Evolutionary conservation across 31 red algal species (phyloP), one percentile per base, ranked within the genome.

Genomic region (Endocladia muricata): DNA sequence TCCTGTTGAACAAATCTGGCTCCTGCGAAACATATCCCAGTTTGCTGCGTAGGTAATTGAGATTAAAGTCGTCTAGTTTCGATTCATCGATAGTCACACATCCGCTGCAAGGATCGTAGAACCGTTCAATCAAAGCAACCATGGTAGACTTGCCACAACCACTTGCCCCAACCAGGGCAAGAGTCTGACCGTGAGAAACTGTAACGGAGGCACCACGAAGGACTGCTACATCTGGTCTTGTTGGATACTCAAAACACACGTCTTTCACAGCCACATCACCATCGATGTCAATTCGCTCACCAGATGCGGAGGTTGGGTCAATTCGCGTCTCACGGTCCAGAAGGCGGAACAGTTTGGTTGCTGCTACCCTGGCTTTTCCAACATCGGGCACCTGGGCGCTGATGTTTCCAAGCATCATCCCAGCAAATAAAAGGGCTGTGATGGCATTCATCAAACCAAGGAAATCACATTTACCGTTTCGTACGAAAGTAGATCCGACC

Each of bases 221-320:
- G 35, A 95, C 93, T 15, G 47, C 52, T 3, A 91, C 89, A 49
- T 99, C 84, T 2, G 83, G 76, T 29, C 96, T 64, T 9, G 83
- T 72, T 17, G 92, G 96, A 42, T 99, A 99, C 39, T 83, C 86
- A 83, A 99, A 99, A 9, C 66, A 22, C 3, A 93, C 88, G 19
- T 81, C 77, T 22, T 55, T 40, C 38, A 81, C 44, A 3, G 42
- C 37, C 29, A 84, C 60, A 41, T 74, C 57, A 22, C 92, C 84
- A 3, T 36, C 19, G 21, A 85, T 69, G 26, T 23, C 43, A 35
- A 49, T 36, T 56, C 73, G 31, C 22, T 36, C 41, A 55, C 79
- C 85, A 7, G 29, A 39, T 9, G 69, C 43, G 30, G 39, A 34
- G 22, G 61, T 54, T 21, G 85, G 71, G 70, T 90, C 80, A 65